Evolutionary conservation across 192 early-diverging fungal species (phyloP), one percentile per base, ranked within the genome.

Genomic region (Funneliformis geosporum): DNA sequence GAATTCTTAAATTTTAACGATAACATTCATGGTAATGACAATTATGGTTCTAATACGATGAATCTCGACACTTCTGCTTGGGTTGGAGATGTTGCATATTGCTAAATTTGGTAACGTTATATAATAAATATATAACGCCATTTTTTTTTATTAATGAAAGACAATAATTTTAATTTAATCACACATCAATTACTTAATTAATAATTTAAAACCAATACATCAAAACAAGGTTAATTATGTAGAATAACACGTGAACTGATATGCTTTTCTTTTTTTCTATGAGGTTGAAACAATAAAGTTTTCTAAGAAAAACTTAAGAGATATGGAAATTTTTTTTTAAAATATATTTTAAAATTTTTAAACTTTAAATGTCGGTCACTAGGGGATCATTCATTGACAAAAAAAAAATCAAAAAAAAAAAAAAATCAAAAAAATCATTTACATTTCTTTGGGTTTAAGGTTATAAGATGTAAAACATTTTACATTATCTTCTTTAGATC

Each of bases 1-100:
- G 73, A 75, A 39, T 75, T 75, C n/a, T 61, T 75, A 21, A 75
- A 28, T 8, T 75, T 75, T 75, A 59, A 59, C 40, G 73, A 75
- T 9, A n/a, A 55, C 10, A 47, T 75, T 6, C 38, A 18, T 38
- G 60, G 38, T 61, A 59, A 28, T 73, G 73, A 75, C 23, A 27
- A 21, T 61, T 59, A 62, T 61, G 21, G 60, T n/a, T 39, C 47
- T 62, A 25, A 46, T 44, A 33, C 27, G 21, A 47, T 75, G 25
- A 59, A 59, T 59, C 27, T 75, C 27, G 72, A 73, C 55, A 39
- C 25, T 40, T 75, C 73, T 21, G 60, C 47, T 16, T 47, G 44
- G 44, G 50, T 40, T 42, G 73, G 73, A 23, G 73, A 75, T 75
- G 73, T 75, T 62, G 59, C 73, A 12, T 75, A 75, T 62, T 75